Evolutionary conservation across 2,329 filamentous ascomycete species (phyloP), one percentile per base, ranked within the genome.

Genomic region (Hortaea werneckii): DNA sequence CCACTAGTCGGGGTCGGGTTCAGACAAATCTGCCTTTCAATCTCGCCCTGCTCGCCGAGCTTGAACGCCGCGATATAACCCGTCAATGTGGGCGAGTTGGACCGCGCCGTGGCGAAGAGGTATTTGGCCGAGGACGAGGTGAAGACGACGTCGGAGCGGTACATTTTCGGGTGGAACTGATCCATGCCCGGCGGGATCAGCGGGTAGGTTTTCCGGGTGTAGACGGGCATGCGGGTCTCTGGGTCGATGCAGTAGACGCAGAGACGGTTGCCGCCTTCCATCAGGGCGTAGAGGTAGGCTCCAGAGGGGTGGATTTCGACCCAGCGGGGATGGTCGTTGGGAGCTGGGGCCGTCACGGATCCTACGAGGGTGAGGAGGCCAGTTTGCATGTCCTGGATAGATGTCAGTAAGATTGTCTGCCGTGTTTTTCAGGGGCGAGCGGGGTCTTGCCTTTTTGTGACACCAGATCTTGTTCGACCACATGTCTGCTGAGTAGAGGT

Each of bases 1-100:
- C 87, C 87, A 60, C 85, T 89, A 2, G 86, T 94, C 2, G 86
- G 85, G 2, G 87, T 94, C 0, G 87, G 86, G 59, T 87, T 86
- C 41, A 94, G 72, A 60, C 80, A 87, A 41, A 94, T 77, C 71
- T 92, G 87, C 38, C 74, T 68, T 70, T 89, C 83, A 46, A 94
- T 82, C 52, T 77, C 77, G 1, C 87, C 87, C 1, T 50, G 42
- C 1, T 78, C 73, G 2, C 74, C 74, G 41, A 94, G 75, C 58
- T 77, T 78, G 68, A 94, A 94, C 1, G 83, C 87, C 5, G 85
- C 79, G 45, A 94, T 82, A 65, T 94, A 94, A 38, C 87, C 87
- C 1, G 85, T 87, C 35, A 89, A 71, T 40, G 80, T 77, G 59
- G 81, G 81, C 47, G 77, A 76, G 69, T 94, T 92, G 45, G 85